A percentile compares a stretch with the other conserved stretches of the same genome.
Conservation (phyloP, 176 grass and related monocot genomes). For the Saccharum spontaneum region DNA sequence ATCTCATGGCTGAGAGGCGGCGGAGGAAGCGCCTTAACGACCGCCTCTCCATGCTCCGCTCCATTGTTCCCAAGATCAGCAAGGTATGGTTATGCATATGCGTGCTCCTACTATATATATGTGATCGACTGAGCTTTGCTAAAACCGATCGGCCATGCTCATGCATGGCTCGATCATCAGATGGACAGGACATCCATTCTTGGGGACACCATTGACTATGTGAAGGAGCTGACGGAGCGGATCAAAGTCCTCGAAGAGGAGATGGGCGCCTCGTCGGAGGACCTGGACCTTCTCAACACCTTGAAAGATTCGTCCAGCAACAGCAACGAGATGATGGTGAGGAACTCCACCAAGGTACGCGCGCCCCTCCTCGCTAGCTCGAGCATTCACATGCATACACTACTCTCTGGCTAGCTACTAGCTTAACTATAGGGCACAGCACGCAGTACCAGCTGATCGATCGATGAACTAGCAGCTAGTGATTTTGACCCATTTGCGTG, state of each 20-base stretch:
- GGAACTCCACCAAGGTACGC: conserved; percentile 67
- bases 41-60: conserved; percentile 88
- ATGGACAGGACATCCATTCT: conserved; percentile 88
- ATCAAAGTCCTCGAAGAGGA: conserved; percentile 68
- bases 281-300: conserved; percentile 49
- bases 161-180: neutral
- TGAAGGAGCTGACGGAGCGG: conserved; percentile 72
- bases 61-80: conserved; percentile 85
- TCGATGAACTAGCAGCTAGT: neutral
- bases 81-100: conserved; percentile 39
- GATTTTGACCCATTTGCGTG: conserved; percentile 9
- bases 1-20: conserved; percentile 81
- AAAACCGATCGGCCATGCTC: neutral
- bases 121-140: neutral
- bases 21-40: conserved; percentile 84
- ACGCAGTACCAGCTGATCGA: neutral
- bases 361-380: neutral
- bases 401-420: neutral
- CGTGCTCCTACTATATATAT: neutral
- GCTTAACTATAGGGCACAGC: neutral
- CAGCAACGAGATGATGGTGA: conserved; percentile 55
- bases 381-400: neutral
- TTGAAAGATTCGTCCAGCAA: conserved; percentile 31
- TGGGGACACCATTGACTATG: conserved; percentile 83
- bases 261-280: conserved; percentile 34